These are phyloP conservation scores for Trifolium pratense DNA, from an alignment of 306 rosid genomes.

Conservation along the genomic window DNA sequence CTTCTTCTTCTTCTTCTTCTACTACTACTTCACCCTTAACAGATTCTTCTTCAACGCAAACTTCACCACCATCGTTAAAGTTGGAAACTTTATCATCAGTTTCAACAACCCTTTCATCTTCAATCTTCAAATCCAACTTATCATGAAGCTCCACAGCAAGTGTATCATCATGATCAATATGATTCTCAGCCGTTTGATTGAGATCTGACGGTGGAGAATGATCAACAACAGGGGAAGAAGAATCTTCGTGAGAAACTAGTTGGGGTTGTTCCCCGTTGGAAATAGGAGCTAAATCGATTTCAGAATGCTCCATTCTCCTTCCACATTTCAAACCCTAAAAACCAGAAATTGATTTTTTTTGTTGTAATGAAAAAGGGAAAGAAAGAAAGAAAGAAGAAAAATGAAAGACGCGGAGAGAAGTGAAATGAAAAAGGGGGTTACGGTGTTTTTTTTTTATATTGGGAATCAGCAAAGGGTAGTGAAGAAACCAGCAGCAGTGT, in stretches of 20 bases:
- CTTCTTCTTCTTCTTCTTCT: not conserved
- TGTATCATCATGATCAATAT: not conserved
- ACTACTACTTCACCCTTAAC: constrained; percentile 26
- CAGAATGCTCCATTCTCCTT: constrained; percentile 78
- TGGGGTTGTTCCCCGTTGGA: constrained; percentile 30
- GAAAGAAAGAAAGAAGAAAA: not conserved
- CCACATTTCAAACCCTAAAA: constrained; percentile 99
- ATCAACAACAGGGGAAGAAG: constrained; percentile 37
- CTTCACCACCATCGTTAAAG: constrained; percentile 38
- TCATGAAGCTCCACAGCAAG: constrained; percentile 44
- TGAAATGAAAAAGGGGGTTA: not conserved
- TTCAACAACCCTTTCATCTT: constrained; percentile 37
- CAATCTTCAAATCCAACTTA: constrained; percentile 52
- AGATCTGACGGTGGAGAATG: constrained; percentile 54
- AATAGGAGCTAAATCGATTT: constrained; percentile 46
- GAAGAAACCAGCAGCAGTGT: constrained; percentile 38
- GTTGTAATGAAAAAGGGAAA: not conserved
- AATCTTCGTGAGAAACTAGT: constrained; percentile 32
- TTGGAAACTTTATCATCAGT: constrained; percentile 37
- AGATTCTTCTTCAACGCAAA: constrained; percentile 39
- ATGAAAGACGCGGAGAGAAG: not conserved
- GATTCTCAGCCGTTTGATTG: constrained; percentile 26
- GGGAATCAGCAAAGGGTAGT: constrained; percentile 34
- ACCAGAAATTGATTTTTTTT: constrained; percentile 5
- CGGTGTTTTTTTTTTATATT: constrained; percentile 16